Evolutionary conservation across 2,329 filamentous ascomycete species (phyloP), one percentile per base, ranked within the genome.

Genomic region (Trichophyton simii): DNA sequence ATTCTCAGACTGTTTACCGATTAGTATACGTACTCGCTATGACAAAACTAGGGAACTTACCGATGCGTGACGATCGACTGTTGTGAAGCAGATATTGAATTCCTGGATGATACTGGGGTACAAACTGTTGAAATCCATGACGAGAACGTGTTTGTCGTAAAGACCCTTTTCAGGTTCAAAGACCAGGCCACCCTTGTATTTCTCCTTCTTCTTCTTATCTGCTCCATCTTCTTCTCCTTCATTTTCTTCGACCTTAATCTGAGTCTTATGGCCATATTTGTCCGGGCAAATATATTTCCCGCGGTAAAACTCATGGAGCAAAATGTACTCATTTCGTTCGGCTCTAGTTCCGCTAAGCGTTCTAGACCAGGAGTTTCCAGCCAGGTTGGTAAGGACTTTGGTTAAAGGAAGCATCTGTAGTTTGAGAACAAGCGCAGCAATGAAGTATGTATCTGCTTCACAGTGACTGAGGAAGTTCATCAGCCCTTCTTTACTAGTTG

Each of bases 81-180:
- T 99, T 1, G 94, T 99, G 76, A 99, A 99, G 79, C 95, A 99
- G 68, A 99, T 99, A 75, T 99, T 99, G 78, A 86, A 99, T 80
- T 99, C 95, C 71, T 99, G 95, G 64, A 99, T 99, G 70, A 99
- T 97, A 71, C 90, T 96, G 36, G 94, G 94, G 70, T 99, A 99
- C 64, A 99, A 80, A 68, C 91, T 96, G 82, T 99, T 99, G 80
- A 99, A 99, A 79, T 99, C 94, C 95, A 99, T 99, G 74, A 99
- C 95, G 61, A 99, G 83, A 60, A 99, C 88, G 73, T 95, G 96
- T 76, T 95, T 95, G 81, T 99, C 94, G 71, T 99, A 99, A 3
- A 99, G 82, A 18, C 95, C 94, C 74, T 92, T 96, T 73, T 97
- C 91, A 3, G 94, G 94, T 73, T 99, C 94, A 68, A 99, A 97